Conservation (phyloP, 805 yeast genomes). For the Metschnikowia matae region DNA sequence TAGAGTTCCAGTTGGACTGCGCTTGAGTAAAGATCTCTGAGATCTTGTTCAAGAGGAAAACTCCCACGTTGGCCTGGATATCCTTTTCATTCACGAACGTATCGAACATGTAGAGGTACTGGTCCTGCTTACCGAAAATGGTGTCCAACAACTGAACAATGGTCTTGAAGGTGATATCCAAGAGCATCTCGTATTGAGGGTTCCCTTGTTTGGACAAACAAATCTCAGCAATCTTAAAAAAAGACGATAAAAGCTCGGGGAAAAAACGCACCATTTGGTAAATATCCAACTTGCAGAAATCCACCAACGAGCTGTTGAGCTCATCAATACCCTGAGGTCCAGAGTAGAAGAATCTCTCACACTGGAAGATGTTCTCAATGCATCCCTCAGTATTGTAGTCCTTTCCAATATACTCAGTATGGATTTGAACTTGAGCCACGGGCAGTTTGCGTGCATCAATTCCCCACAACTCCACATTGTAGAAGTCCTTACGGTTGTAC, state of each 20-base stretch:
- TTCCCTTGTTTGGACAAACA: slow-evolving; percentile 22
- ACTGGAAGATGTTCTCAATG: slow-evolving; percentile 50
- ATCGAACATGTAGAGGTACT: slow-evolving; percentile 54
- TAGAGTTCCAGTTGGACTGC: slow-evolving; percentile 53
- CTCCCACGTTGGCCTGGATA: slow-evolving; percentile 49
- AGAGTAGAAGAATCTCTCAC: slow-evolving; percentile 45
- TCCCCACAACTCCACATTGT: slow-evolving; percentile 43
- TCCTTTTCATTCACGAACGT: slow-evolving; percentile 38
- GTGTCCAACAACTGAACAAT: slow-evolving; percentile 59
- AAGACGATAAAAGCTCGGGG: slow-evolving; percentile 46
- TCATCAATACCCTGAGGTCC: slow-evolving; percentile 40
- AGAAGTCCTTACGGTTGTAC: slow-evolving; percentile 40
- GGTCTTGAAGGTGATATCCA: slow-evolving; percentile 46
- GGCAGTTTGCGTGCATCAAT: slow-evolving; percentile 28
- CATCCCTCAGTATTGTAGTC: slow-evolving; percentile 55
- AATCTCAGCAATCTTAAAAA: slow-evolving; percentile 30
- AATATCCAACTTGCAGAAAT: slow-evolving; percentile 52
- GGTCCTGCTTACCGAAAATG: slow-evolving; percentile 62
- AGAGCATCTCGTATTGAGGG: slow-evolving; percentile 28
- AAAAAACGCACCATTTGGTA: slow-evolving; percentile 56
- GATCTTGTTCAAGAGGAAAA: slow-evolving; percentile 44
- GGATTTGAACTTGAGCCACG: slow-evolving; percentile 48
- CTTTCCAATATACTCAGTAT: slow-evolving; percentile 67
- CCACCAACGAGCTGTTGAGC: slow-evolving; percentile 44
- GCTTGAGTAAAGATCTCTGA: slow-evolving; percentile 46